Base-by-base conservation (phyloP, 1,139 yeast genomes). In the Suhomyces panamericanus region DNA sequence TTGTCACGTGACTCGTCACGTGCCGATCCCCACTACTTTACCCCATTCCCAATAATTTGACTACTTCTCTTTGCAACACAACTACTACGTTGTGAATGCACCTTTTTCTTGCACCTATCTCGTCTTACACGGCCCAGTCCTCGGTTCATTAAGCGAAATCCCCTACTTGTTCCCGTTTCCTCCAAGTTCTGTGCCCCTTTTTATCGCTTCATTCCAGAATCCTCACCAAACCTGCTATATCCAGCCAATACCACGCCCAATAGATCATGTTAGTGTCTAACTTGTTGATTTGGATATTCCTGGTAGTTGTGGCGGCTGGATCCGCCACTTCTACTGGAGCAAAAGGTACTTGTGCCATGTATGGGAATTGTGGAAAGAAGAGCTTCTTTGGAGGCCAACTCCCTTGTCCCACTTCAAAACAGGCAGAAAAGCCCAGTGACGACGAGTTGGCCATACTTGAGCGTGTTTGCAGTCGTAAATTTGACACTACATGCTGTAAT, bases 331-430 rank as follows among this genome's bases (percentile, higher is more conserved):
- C 13, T 5, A 12, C 28, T 13, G 26, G 32, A 6, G 42, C 59
- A 29, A 58, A 62, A 12, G 81, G 80, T 4, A 61, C 63, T 40
- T 83, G 89, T 62, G 80, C 85, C 12, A 75, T 83, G 67, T 82
- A 78, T 56, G 83, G 69, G 15, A 66, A 66, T 43, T 88, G 98
- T 61, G 98, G 98, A 6, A 87, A 87, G 63, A 81, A 79, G 53
- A 78, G 91, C 2, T 61, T 87, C 16, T 90, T 91, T 65, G 97
- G 97, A 0, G 66, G 80, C 7, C 81, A 80, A 35, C 69, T 91
- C 38, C 98, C 98, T 0, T 88, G 96, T 60, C 85, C 90, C 0
- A 76, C 75, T 20, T 74, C 78, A 48, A 65, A 67, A 2, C 53
- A 62, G 33, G 85, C 93, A 0, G 30, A 38, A 10, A 28, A n/a